Conservation (phyloP, 1,139 yeast genomes). For the Yamadazyma blattariae region DNA sequence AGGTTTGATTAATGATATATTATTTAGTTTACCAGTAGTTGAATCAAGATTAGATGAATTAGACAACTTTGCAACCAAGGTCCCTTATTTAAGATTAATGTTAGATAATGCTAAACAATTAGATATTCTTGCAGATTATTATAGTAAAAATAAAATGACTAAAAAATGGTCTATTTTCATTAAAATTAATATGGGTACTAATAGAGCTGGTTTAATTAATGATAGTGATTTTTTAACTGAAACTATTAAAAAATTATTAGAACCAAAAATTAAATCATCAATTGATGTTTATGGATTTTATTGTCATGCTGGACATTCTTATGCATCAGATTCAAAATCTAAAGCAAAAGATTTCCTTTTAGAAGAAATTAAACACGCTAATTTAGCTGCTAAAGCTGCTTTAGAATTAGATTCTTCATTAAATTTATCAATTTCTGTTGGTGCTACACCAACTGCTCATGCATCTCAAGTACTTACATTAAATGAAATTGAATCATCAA, state of each 20-base stretch:
- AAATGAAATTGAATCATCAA: conserved; percentile 17
- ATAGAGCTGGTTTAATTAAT: conserved; percentile 58
- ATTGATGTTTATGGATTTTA: conserved; percentile 65
- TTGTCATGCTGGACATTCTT: conserved; percentile 80
- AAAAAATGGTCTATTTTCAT: conserved; percentile 55
- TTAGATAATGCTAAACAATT: conserved; percentile 61
- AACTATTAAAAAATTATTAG: conserved; percentile 27
- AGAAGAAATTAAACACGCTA: conserved; percentile 57
- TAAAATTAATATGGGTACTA: conserved; percentile 60
- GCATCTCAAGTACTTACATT: conserved; percentile 39
- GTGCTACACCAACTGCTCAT: conserved; percentile 82
- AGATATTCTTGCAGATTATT: conserved; percentile 39
- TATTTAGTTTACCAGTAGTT: conserved; percentile 69
- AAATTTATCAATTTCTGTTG: conserved; percentile 53
- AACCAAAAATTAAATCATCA: conserved; percentile 18
- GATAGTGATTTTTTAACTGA: conserved; percentile 26
- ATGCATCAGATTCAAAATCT: conserved; percentile 43
- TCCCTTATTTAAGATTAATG: conserved; percentile 53
- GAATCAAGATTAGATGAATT: conserved; percentile 51
- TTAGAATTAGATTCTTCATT: conserved; percentile 22
- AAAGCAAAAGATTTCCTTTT: conserved; percentile 48
- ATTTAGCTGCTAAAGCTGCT: conserved; percentile 48
- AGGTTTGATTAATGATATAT: conserved; percentile 54
- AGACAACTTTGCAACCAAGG: conserved; percentile 36
- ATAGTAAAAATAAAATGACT: conserved; percentile 16